phyloP scores from a whole-genome alignment of 257 asterid genomes.

The Gynochthodes officinalis region DNA sequence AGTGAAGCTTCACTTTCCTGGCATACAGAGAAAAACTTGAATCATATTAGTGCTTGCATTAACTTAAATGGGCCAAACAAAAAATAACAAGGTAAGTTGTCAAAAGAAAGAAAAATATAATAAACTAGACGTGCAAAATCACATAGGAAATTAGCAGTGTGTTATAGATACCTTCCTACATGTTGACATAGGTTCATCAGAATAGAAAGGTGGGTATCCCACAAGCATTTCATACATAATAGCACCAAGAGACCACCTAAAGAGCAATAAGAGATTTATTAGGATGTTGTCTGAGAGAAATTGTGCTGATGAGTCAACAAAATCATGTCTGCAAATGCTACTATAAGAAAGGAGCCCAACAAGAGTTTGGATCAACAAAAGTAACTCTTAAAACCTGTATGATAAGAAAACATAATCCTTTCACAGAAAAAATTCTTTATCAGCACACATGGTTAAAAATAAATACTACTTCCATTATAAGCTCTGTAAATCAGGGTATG shows the following conservation, averaged over 20 bases:
- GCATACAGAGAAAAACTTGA: not conserved
- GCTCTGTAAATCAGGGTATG: not conserved
- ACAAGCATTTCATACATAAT: conserved; percentile 99
- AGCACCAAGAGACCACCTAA: conserved; percentile 99
- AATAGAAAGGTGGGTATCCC: conserved; percentile 97
- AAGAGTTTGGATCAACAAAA: not conserved
- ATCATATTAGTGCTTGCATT: not conserved
- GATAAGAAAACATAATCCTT: not conserved
- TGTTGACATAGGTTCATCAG: conserved; percentile 98
- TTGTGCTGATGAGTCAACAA: not conserved
- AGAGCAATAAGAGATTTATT: conserved; percentile 23
- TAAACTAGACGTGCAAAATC: conserved; percentile 9
- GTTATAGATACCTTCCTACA: conserved; percentile 78
- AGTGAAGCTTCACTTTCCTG: not conserved
- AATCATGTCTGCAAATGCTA: not conserved
- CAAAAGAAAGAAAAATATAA: not conserved
- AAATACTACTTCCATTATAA: not conserved
- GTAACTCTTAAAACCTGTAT: not conserved
- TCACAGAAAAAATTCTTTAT: too few relatives aligned
- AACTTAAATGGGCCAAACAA: not conserved
- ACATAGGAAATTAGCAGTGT: conserved; percentile 18
- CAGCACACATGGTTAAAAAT: not conserved
- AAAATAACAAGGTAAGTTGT: not conserved
- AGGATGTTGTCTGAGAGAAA: not conserved
- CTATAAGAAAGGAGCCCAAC: not conserved